Conservation (phyloP, 495 filamentous ascomycete species). For the Aspergillus mulundensis region DNA sequence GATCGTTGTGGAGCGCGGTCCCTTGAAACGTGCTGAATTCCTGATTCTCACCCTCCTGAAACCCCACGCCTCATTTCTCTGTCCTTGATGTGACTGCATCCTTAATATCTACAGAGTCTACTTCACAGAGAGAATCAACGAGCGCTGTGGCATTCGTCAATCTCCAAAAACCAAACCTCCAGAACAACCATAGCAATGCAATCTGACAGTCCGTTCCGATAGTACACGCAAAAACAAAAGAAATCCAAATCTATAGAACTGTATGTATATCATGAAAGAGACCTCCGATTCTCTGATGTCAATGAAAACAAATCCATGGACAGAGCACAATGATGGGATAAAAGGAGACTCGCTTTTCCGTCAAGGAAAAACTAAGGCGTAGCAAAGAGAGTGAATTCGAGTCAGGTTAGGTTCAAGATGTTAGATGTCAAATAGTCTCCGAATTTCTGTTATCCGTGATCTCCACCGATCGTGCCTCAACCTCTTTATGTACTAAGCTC, state of each 20-base stretch:
- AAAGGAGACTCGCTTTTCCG: constrained; percentile 13
- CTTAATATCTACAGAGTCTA: background rate
- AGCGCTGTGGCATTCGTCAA: background rate
- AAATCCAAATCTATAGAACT: constrained; percentile 18
- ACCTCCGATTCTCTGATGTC: constrained; percentile 16
- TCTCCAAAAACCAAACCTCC: background rate
- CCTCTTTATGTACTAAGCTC: constrained; percentile 30
- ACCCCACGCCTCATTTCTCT: background rate
- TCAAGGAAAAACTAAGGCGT: constrained; percentile 5
- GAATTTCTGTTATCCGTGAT: constrained; percentile 25
- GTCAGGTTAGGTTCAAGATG: background rate
- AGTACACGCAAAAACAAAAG: background rate
- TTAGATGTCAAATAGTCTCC: constrained; percentile 24
- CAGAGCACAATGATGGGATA: constrained; percentile 3
- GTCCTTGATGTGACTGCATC: background rate
- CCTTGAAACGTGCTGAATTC: background rate
- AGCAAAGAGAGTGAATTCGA: background rate
- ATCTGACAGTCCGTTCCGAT: constrained; percentile 4
- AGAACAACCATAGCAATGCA: constrained; percentile 1
- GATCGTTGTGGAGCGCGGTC: background rate
- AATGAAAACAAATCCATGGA: constrained; percentile 5
- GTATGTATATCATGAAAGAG: constrained; percentile 23
- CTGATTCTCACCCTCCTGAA: background rate
- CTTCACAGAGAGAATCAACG: background rate
- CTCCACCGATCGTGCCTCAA: constrained; percentile 39